Percentiles rank a stretch among this genome's conserved stretches.
These are phyloP conservation scores for Stephanodiscus minutulus DNA, from an alignment of 108 stramenopile genomes.

Conservation along the genomic window DNA sequence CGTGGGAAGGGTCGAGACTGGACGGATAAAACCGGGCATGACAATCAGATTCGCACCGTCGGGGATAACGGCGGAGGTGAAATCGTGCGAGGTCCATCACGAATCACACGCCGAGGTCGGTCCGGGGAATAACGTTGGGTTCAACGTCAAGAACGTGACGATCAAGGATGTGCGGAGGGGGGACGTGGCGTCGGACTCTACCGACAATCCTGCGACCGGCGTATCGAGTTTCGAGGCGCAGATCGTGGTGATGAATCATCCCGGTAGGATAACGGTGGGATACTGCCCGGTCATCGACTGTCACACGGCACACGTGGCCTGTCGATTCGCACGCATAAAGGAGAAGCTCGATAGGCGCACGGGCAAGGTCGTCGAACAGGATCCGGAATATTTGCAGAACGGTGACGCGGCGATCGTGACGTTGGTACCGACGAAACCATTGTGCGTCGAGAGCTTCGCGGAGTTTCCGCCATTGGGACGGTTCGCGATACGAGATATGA, in stretches of 20 bases:
- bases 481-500: constrained; percentile 93
- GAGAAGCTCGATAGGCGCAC: constrained; percentile 85
- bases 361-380: constrained; percentile 76
- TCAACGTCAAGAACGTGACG: constrained; percentile 89
- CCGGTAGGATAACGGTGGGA: constrained; percentile 74
- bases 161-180: constrained; percentile 89
- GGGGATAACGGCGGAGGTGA: constrained; percentile 77
- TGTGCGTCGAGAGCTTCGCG: constrained; percentile 92
- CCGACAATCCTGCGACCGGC: constrained; percentile 75
- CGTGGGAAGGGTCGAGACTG: constrained; percentile 89
- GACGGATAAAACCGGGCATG: constrained; percentile 80
- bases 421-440: constrained; percentile 75
- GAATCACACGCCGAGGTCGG: constrained; percentile 75
- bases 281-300: constrained; percentile 95
- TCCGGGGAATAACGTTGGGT: constrained; percentile 91
- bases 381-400: constrained; percentile 87
- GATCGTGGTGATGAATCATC: constrained; percentile 92
- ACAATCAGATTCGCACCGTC: constrained; percentile 73
- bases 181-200: constrained; percentile 79
- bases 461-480: constrained; percentile 97
- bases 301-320: constrained; percentile 96
- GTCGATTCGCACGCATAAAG: constrained; percentile 80
- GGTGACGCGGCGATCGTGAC: constrained; percentile 73
- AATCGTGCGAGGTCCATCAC: constrained; percentile 93
- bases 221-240: constrained; percentile 73